Evolutionary conservation across 1,284 basidiomycete genomes (phyloP).

Genomic region (Heliocybe sulcata): DNA sequence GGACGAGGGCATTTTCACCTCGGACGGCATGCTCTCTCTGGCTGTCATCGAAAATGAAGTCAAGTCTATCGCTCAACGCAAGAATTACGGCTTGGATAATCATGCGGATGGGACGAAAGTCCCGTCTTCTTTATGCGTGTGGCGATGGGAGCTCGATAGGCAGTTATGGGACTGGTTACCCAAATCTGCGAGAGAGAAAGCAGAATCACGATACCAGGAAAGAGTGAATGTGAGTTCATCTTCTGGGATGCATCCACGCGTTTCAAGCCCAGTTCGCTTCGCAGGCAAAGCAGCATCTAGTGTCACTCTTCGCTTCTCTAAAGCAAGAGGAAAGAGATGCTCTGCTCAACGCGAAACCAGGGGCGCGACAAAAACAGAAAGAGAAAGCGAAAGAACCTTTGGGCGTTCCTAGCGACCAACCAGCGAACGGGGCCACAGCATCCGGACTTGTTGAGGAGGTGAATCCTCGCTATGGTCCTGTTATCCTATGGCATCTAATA

Average conservation of each 20-base stretch:
- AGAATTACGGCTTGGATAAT: conserved; percentile 68
- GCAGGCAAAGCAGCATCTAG: conserved; percentile 58
- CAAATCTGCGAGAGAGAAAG: conserved; percentile 58
- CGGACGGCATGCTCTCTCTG: conserved; percentile 33
- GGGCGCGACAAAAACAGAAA: conserved; percentile 19
- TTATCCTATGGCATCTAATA: not conserved
- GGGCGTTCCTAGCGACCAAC: conserved; percentile 8
- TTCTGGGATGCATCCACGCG: conserved; percentile 2
- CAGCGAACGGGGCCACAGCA: not conserved
- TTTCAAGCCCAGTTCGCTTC: conserved; percentile 3
- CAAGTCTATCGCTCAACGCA: conserved; percentile 48
- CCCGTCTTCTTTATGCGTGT: conserved; percentile 61
- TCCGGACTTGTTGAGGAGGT: not conserved
- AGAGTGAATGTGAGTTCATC: conserved; percentile 48
- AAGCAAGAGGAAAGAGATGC: conserved; percentile 45
- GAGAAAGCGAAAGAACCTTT: conserved; percentile 31
- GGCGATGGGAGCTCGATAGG: conserved; percentile 82
- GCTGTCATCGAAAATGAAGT: conserved; percentile 54
- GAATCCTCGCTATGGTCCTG: not conserved
- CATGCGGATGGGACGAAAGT: conserved; percentile 36
- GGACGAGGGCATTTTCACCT: conserved; percentile 22
- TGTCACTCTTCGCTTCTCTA: conserved; percentile 44
- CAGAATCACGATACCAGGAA: conserved; percentile 55
- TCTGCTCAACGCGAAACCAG: conserved; percentile 46
- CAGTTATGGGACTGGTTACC: conserved; percentile 59